Evolutionary conservation across 2,329 filamentous ascomycete genomes (phyloP).

Genomic region (Cladosporium halotolerans): DNA sequence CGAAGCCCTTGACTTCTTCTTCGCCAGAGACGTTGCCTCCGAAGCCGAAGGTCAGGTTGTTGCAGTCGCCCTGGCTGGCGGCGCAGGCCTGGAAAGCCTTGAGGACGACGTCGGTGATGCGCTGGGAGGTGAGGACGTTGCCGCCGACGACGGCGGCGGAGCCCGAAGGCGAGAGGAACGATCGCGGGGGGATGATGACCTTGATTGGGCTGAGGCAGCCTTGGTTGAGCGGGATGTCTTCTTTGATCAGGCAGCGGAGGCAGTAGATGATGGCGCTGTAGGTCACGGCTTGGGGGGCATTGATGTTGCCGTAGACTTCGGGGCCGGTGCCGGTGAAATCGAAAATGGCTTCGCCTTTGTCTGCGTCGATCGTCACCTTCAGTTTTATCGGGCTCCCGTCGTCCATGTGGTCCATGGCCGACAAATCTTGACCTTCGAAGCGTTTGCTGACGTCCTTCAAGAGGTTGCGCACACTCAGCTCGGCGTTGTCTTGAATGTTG

Average conservation of each 20-base stretch:
- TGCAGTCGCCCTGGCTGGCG: slow-evolving; percentile 73
- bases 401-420: slow-evolving; percentile 78
- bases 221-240: slow-evolving; percentile 82
- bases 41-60: slow-evolving; percentile 80
- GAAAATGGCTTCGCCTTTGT: slow-evolving; percentile 70
- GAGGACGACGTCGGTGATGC: slow-evolving; percentile 77
- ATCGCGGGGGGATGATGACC: slow-evolving; percentile 65
- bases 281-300: slow-evolving; percentile 74
- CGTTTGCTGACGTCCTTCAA: slow-evolving; percentile 64
- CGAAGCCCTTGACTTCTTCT: slow-evolving; percentile 66
- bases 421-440: slow-evolving; percentile 64
- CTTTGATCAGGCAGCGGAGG: slow-evolving; percentile 67
- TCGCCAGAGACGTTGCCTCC: slow-evolving; percentile 58
- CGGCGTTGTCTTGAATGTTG: slow-evolving; percentile 74
- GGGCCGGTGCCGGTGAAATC: slow-evolving; percentile 73
- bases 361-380: slow-evolving; percentile 66
- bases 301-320: slow-evolving; percentile 62
- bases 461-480: slow-evolving; percentile 65
- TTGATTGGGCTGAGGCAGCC: slow-evolving; percentile 73
- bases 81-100: slow-evolving; percentile 74
- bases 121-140: slow-evolving; percentile 71
- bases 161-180: slow-evolving; percentile 68
- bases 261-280: slow-evolving; percentile 84
- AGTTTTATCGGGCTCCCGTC: slow-evolving; percentile 74
- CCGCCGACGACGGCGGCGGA: slow-evolving; percentile 76